phyloP scores from a whole-genome alignment of 352 stramenopile genomes.

The Globisporangium takayamanum region DNA sequence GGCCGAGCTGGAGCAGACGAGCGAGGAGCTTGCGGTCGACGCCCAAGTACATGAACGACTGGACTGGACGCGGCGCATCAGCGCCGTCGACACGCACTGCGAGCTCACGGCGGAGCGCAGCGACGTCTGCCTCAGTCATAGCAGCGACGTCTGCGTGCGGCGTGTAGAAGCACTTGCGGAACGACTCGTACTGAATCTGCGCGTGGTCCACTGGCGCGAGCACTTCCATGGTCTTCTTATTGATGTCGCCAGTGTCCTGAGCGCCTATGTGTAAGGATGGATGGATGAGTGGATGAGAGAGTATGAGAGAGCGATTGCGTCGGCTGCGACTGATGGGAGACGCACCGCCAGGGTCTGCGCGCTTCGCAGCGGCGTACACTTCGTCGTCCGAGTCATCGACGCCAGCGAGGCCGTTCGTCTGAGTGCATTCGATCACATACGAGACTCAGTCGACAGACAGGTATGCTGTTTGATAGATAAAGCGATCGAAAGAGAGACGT shows the following conservation, averaged over 20 bases:
- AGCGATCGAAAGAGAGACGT: not conserved
- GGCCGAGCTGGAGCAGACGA: slow-evolving; percentile 56
- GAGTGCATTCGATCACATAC: not conserved
- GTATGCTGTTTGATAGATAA: not conserved
- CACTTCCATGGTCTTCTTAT: slow-evolving; percentile 67
- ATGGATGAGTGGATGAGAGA: not conserved
- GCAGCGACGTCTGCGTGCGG: slow-evolving; percentile 31
- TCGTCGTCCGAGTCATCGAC: slow-evolving; percentile 64
- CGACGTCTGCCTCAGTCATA: slow-evolving; percentile 30
- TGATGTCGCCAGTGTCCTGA: slow-evolving; percentile 15
- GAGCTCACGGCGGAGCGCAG: slow-evolving; percentile 38
- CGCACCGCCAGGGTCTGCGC: slow-evolving; percentile 26
- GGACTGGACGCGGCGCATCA: slow-evolving; percentile 50
- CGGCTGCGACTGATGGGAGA: not conserved
- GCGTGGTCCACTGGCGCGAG: slow-evolving; percentile 67
- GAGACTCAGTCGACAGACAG: not conserved
- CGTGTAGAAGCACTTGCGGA: slow-evolving; percentile 76
- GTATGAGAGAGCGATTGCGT: not conserved
- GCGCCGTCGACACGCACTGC: slow-evolving; percentile 40
- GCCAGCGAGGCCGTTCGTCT: slow-evolving; percentile 19
- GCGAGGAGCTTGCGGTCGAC: slow-evolving; percentile 65
- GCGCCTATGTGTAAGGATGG: slow-evolving; percentile 1
- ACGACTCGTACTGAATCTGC: slow-evolving; percentile 69
- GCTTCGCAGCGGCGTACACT: slow-evolving; percentile 61
- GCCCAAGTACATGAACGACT: slow-evolving; percentile 68